Percentiles rank a stretch among this genome's conserved stretches.
phyloP scores from a whole-genome alignment of 495 filamentous ascomycete species.

The Extremus antarcticus region DNA sequence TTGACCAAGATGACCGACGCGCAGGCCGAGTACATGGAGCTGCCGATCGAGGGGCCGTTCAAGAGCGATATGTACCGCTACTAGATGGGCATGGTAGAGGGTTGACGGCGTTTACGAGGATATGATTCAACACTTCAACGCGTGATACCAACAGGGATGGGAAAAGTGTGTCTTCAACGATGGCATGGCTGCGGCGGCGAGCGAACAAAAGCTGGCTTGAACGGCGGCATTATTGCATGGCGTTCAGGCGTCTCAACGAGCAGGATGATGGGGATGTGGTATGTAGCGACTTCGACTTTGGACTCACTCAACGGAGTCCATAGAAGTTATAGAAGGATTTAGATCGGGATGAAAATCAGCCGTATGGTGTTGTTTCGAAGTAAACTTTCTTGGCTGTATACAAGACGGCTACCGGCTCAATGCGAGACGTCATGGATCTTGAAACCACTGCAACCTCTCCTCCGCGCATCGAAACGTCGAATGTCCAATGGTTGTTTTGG shows the following conservation, averaged over 20 bases:
- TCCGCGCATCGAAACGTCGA: too few species aligned
- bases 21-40: constrained; percentile 89
- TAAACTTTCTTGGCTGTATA: too few species aligned
- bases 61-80: constrained; percentile 71
- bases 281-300: background rate
- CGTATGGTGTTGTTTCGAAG: too few species aligned
- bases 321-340: background rate
- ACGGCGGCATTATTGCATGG: background rate
- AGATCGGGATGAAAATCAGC: too few species aligned
- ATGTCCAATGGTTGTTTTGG: too few species aligned
- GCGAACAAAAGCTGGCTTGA: background rate
- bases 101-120: background rate
- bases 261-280: background rate
- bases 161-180: constrained; percentile 55
- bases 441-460: too few species aligned
- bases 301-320: background rate
- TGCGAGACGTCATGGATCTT: too few species aligned
- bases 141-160: constrained; percentile 9
- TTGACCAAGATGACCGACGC: constrained; percentile 69
- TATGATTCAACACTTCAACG: constrained; percentile 20
- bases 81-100: constrained; percentile 27
- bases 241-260: constrained; percentile 1
- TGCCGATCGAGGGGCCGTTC: constrained; percentile 77
- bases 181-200: constrained; percentile 33
- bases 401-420: too few species aligned